Base-by-base conservation (phyloP, 192 early-diverging fungal genomes). In the Coemansia sp. region DNA sequence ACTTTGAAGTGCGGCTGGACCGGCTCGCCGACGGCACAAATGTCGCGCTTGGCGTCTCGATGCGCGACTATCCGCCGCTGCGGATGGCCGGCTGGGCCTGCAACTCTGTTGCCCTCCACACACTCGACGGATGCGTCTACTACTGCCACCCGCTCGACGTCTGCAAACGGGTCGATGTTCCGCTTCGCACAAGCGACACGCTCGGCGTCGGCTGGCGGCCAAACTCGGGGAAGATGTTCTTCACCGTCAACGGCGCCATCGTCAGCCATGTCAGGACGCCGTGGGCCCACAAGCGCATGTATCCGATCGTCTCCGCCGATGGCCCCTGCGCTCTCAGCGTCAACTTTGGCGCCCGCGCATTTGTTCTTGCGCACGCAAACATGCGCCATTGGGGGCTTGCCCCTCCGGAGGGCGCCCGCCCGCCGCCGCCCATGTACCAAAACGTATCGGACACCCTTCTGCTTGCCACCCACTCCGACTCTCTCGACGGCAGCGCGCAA, bases 31-130 rank as follows among this genome's bases (percentile, higher is more conserved):
- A 67, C 14, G 81, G 69, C 24, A 92, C 91, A 4, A 86, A 80
- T 46, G 83, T 92, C 26, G 80, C 90, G n/a, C 76, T 92, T 0
- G 91, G 91, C 33, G 85, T 91, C 0, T 81, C 87, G 16, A 91
- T 89, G 45, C 87, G 87, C 23, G 85, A 86, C 7, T 92, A 89
- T 67, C 89, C 90, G 39, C 78, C 83, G 21, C 87, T 82, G 68
- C 80, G 91, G 45, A 77, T 92, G 68, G 87, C 91, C 67, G 90
- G 91, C 15, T 92, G 91, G 91, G 88, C 88, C 56, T 79, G 80
- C 8, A 83, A 91, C 63, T 91, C 90, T 5, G 81, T 88, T 15
- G 89, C 86, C 2, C 91, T 89, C 75, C 89, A 90, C 76, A 86
- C 87, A 7, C 55, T 87, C 39, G 83, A 73, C 55, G 91, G 91